Conservation (phyloP, 768 basidiomycete genomes). For the Pisolithus orientalis region DNA sequence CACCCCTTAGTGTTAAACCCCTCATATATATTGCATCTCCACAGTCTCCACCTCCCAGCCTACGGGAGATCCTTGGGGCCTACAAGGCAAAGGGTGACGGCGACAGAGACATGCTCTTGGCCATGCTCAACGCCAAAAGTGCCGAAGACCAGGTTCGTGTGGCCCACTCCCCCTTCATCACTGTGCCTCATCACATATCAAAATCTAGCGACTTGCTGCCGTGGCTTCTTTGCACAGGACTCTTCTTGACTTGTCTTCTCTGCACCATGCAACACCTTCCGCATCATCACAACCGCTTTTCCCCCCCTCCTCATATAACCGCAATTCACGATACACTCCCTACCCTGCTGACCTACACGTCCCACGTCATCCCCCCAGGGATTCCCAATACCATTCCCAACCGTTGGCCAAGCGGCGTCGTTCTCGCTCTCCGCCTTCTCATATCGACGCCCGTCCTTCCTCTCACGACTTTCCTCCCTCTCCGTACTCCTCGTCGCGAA, state of each 20-base stretch:
- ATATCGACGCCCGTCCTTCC: conserved; percentile 24
- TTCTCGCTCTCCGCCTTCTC: conserved; percentile 48
- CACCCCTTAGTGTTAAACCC: conserved; percentile 2
- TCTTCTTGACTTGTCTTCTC: conserved; percentile 52
- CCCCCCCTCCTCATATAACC: conserved; percentile 32
- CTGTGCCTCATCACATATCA: conserved; percentile 4
- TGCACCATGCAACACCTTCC: conserved; percentile 24
- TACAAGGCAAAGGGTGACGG: conserved; percentile 85
- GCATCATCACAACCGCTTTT: conserved; percentile 25
- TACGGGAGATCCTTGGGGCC: conserved; percentile 82
- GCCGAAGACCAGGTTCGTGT: conserved; percentile 83
- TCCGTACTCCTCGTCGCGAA: conserved; percentile 66
- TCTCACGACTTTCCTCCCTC: conserved; percentile 61
- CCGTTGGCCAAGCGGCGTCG: conserved; percentile 61
- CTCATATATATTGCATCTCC: background rate
- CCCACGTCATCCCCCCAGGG: conserved; percentile 14
- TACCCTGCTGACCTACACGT: conserved; percentile 11
- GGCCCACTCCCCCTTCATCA: conserved; percentile 2
- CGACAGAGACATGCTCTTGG: conserved; percentile 85
- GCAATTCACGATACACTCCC: conserved; percentile 16
- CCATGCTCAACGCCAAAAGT: conserved; percentile 87
- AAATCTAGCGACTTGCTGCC: conserved; percentile 59
- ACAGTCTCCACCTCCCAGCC: conserved; percentile 70
- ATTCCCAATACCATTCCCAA: conserved; percentile 29
- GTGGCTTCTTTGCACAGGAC: conserved; percentile 64